Conservation (phyloP, 2,329 filamentous ascomycete genomes). For the Colletotrichum tamarilloi region DNA sequence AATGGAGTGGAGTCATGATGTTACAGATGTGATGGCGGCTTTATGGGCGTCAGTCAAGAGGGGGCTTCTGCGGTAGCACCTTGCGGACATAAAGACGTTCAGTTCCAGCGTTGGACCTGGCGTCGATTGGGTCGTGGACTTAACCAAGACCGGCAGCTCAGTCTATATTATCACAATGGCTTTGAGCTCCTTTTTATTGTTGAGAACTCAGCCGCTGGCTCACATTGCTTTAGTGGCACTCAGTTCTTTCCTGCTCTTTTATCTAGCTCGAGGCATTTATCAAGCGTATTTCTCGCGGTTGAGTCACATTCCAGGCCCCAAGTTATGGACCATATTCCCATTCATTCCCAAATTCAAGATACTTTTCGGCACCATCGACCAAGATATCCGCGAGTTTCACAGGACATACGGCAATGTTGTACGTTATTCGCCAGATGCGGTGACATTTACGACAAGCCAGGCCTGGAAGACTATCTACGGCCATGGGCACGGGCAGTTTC, state of each 20-base stretch:
- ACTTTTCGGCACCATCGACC: slow-evolving; percentile 3
- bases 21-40: neutral
- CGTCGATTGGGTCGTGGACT: too few relatives aligned
- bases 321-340: neutral
- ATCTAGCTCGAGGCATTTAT: neutral
- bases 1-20: too few relatives aligned
- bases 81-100: too few relatives aligned
- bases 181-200: neutral
- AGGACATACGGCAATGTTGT: slow-evolving; percentile 55
- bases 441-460: slow-evolving; percentile 52
- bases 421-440: slow-evolving; percentile 56
- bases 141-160: neutral
- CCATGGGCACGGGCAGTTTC: neutral
- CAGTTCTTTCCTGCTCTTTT: neutral
- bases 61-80: too few relatives aligned
- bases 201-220: neutral
- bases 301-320: neutral
- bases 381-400: slow-evolving; percentile 45
- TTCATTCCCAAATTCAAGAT: neutral
- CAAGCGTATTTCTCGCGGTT: slow-evolving; percentile 5
- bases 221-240: neutral
- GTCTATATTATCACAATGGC: neutral
- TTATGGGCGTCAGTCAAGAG: too few relatives aligned
- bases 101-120: too few relatives aligned
- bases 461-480: slow-evolving; percentile 51